Conservation (phyloP, 2,329 filamentous ascomycete genomes). For the Diaporthe citrichinensis region DNA sequence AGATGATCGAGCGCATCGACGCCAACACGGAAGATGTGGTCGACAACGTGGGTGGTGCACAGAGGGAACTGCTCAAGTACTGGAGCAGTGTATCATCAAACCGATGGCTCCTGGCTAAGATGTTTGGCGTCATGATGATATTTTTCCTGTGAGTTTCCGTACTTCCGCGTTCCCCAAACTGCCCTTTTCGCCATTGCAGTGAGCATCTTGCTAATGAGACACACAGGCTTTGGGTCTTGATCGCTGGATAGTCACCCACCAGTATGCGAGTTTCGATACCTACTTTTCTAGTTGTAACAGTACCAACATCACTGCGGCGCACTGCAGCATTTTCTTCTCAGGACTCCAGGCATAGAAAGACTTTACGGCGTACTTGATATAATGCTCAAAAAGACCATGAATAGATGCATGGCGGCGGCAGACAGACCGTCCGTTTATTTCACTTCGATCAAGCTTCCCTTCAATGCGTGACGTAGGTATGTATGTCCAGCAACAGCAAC, state of each 20-base stretch:
- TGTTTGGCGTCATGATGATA: slow-evolving; percentile 94
- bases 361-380: slow-evolving; percentile 42
- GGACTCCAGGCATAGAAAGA: slow-evolving; percentile 39
- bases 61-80: slow-evolving; percentile 95
- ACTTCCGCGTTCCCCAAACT: background rate
- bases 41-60: slow-evolving; percentile 97
- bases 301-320: slow-evolving; percentile 34
- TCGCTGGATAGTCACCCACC: slow-evolving; percentile 62
- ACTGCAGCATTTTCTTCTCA: slow-evolving; percentile 24
- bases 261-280: slow-evolving; percentile 37
- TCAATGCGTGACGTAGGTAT: slow-evolving; percentile 10
- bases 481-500: background rate
- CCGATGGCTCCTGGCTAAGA: slow-evolving; percentile 87
- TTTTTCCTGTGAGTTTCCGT: slow-evolving; percentile 77
- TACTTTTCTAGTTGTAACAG: slow-evolving; percentile 39
- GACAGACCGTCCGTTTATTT: slow-evolving; percentile 29
- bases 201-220: slow-evolving; percentile 24
- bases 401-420: slow-evolving; percentile 40
- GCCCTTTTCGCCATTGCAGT: background rate
- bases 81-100: slow-evolving; percentile 96
- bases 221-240: slow-evolving; percentile 75
- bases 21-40: slow-evolving; percentile 98
- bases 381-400: slow-evolving; percentile 42
- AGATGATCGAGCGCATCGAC: slow-evolving; percentile 97
- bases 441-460: background rate